Base-by-base conservation (phyloP, 2,329 filamentous ascomycete species). In the Claviceps digitariae region DNA sequence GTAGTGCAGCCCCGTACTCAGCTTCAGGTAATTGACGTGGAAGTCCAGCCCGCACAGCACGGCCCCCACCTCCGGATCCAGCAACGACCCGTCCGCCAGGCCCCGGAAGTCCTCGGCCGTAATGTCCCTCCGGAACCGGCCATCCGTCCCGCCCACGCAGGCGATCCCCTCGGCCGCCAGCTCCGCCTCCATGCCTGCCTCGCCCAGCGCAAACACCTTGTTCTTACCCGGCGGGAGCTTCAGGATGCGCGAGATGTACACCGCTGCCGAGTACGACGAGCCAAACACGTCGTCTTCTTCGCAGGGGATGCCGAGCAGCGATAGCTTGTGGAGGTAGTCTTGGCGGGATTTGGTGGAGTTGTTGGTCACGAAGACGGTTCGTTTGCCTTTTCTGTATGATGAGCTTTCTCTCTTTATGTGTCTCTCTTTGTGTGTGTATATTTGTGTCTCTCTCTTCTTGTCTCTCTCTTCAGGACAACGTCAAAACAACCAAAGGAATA, bases 291-390 rank as follows among this genome's bases (percentile, higher is more conserved):
- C 93, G 65, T 97, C 89, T 45, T 86, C 81, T 55, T 80, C 76
- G 61, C 82, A 83, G 1, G 86, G 84, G 62, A 98, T 95, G 48
- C 86, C 86, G 66, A 96, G 78, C 52, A 73, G 73, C 48, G 86
- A 81, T 56, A 98, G 84, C 66, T 97, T 98, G 74, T 91, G 89
- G 67, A 86, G 84, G 71, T 98, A 98, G 67, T 96, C 90, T 50
- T 79, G 75, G 54, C 93, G 86, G 12, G 91, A 95, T 68, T 98
- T 98, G 54, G 93, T 97, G 64, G 90, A 96, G 74, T 98, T 98
- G 74, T 98, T 98, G 43, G 93, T 98, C 51, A 98, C 93, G 66
- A 98, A 98, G 52, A 98, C 83, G 36, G 93, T 79, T 66, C 85
- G 85, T 70, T 98, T 98, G 65, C 88, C 90, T 93, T 52, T 6